Base-by-base conservation (phyloP, 2,329 filamentous ascomycete genomes). In the Cordyceps sp. region DNA sequence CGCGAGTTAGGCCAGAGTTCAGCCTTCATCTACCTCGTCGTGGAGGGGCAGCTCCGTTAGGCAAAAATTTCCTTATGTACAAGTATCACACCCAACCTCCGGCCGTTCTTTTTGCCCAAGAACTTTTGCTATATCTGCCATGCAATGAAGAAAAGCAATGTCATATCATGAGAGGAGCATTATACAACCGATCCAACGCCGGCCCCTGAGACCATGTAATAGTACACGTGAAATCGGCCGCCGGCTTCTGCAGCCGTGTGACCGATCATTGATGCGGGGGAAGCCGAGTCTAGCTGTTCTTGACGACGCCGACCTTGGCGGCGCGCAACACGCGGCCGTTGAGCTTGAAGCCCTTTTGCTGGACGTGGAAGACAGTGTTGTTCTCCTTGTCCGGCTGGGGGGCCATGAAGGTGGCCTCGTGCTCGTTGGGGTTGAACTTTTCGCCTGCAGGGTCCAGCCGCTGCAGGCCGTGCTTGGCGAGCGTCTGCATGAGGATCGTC, bases 391-490 rank as follows among this genome's bases (percentile, higher is more conserved):
- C 85, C 33, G 76, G 69, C 62, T 84, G 73, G 27, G 85, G 83
- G 9, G 83, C 75, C 77, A 92, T 86, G 61, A 96, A 96, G 16
- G 83, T 90, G 24, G 90, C 90, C 66, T 98, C 90, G 55, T 96
- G 90, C 58, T 82, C 69, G 58, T 94, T 94, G 42, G 90, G 86
- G 62, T 98, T 79, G 65, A 98, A 98, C 59, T 83, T 85, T 54
- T 90, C 78, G 45, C 74, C 69, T 41, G 73, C 62, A 14, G 90
- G 88, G 52, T 86, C 75, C 53, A 93, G 83, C 44, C 86, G 69
- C 66, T 93, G 82, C 39, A 98, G 65, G 34, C 90, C 90, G 57
- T 98, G 90, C 67, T 92, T 94, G 63, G 82, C 76, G 42, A 98
- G 67, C 14, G 88, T 93, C 51, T 66, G 66, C 64, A 94, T 76